Evolutionary conservation across 495 filamentous ascomycete species (phyloP).

Genomic region (Aspergillus funiculosus): DNA sequence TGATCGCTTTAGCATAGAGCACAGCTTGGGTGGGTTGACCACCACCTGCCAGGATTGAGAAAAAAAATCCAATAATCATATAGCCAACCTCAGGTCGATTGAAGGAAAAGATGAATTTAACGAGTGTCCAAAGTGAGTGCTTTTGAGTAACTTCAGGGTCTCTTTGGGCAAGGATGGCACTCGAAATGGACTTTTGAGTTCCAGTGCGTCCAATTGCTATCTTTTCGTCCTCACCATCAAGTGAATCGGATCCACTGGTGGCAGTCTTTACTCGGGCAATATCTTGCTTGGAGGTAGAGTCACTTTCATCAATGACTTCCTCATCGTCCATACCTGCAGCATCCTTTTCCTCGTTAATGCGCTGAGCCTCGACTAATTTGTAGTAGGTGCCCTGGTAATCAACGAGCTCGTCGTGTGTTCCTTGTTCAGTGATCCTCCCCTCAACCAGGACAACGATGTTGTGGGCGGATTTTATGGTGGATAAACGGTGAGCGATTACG

Average conservation of each 20-base stretch:
- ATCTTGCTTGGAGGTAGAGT: constrained; percentile 21
- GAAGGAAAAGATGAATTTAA: constrained; percentile 78
- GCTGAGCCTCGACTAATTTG: constrained; percentile 73
- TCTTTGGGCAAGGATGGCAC: constrained; percentile 55
- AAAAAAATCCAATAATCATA: constrained; percentile 73
- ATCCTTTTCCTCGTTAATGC: constrained; percentile 63
- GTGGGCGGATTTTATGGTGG: constrained; percentile 87
- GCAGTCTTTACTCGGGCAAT: constrained; percentile 29
- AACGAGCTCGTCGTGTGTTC: constrained; percentile 68
- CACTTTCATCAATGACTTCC: constrained; percentile 31
- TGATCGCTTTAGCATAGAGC: constrained; percentile 86
- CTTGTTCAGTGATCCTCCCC: constrained; percentile 84
- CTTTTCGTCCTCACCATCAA: constrained; percentile 22
- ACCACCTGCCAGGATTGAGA: constrained; percentile 72
- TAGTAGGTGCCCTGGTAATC: constrained; percentile 58
- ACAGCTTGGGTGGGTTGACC: constrained; percentile 84
- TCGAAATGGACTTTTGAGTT: constrained; percentile 69
- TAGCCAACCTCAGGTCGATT: constrained; percentile 66
- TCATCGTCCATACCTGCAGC: constrained; percentile 35
- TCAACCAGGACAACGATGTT: constrained; percentile 92
- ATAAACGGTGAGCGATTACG: constrained; percentile 89
- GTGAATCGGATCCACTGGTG: constrained; percentile 22
- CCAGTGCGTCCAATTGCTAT: constrained; percentile 42
- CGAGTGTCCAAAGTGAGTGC: constrained; percentile 74
- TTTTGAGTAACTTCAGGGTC: constrained; percentile 43